These are phyloP conservation scores for Lophiotrema nucula DNA, from an alignment of 495 filamentous ascomycete genomes.

Conservation along the genomic window DNA sequence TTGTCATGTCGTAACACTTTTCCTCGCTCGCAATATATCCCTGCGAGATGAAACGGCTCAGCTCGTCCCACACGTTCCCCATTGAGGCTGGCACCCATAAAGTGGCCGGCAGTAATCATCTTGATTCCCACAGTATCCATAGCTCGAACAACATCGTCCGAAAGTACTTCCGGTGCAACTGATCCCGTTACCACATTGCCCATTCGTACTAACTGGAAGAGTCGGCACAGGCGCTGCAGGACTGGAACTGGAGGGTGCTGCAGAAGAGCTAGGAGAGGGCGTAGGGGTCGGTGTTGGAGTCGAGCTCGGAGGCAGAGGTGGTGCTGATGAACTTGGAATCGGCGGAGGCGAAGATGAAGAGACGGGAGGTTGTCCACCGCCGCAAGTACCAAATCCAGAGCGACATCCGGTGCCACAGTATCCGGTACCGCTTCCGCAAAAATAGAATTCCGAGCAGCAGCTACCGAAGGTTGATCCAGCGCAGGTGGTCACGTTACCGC, in stretches of 20 bases:
- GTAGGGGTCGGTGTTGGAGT: slow-evolving; percentile 11
- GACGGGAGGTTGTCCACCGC: slow-evolving; percentile 3
- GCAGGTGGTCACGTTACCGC: slow-evolving; percentile 30
- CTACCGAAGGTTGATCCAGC: slow-evolving; percentile 17
- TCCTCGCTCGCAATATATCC: not conserved
- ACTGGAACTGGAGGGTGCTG: not conserved
- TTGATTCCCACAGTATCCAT: slow-evolving; percentile 18
- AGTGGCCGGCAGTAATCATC: slow-evolving; percentile 14
- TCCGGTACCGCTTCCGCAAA: slow-evolving; percentile 7
- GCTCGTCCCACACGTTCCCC: slow-evolving; percentile 2
- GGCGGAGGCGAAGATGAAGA: not conserved
- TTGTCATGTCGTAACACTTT: not conserved
- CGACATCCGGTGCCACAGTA: slow-evolving; percentile 30
- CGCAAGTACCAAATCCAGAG: slow-evolving; percentile 16
- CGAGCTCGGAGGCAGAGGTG: slow-evolving; percentile 3
- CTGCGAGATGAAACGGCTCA: not conserved
- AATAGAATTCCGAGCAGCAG: slow-evolving; percentile 28
- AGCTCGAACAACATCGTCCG: slow-evolving; percentile 24
- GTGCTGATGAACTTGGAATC: slow-evolving; percentile 4
- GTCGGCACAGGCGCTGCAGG: slow-evolving; percentile 3
- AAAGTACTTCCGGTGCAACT: slow-evolving; percentile 17
- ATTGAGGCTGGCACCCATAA: slow-evolving; percentile 19
- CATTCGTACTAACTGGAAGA: slow-evolving; percentile 22
- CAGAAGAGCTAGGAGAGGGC: slow-evolving; percentile 1
- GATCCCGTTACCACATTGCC: slow-evolving; percentile 19